These are phyloP conservation scores for Colletotrichum falcatum DNA, from an alignment of 2,329 filamentous ascomycete genomes.

Conservation along the genomic window DNA sequence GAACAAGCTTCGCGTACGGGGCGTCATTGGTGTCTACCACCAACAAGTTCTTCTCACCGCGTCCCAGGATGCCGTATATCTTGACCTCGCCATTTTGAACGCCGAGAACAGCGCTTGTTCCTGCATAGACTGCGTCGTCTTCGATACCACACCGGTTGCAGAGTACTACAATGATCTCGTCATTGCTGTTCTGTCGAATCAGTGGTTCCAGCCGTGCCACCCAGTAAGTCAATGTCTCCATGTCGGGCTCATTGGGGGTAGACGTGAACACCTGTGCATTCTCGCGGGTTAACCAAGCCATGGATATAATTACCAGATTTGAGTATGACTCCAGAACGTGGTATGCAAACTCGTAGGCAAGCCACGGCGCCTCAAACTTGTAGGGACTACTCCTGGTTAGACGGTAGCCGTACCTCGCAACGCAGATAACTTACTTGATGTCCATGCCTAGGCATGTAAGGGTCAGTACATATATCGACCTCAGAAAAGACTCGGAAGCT, in stretches of 20 bases:
- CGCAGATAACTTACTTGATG: slow-evolving; percentile 62
- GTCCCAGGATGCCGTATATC: slow-evolving; percentile 77
- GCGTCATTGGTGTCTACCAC: slow-evolving; percentile 71
- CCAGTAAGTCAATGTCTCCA: slow-evolving; percentile 83
- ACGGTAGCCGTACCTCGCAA: not conserved
- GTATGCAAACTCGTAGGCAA: slow-evolving; percentile 59
- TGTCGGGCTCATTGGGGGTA: slow-evolving; percentile 70
- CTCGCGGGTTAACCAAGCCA: slow-evolving; percentile 80
- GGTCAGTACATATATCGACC: not conserved
- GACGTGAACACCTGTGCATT: slow-evolving; percentile 59
- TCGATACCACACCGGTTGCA: slow-evolving; percentile 79
- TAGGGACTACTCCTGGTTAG: slow-evolving; percentile 47
- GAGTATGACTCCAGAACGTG: slow-evolving; percentile 68
- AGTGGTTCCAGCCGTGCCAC: slow-evolving; percentile 76
- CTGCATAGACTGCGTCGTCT: slow-evolving; percentile 75
- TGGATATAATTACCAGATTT: slow-evolving; percentile 75
- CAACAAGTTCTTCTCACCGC: slow-evolving; percentile 76
- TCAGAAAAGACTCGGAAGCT: not conserved
- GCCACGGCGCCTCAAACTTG: slow-evolving; percentile 55
- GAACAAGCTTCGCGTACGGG: slow-evolving; percentile 60
- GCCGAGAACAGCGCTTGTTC: slow-evolving; percentile 78
- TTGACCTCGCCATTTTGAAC: slow-evolving; percentile 74
- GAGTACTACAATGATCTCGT: slow-evolving; percentile 74
- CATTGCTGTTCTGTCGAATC: slow-evolving; percentile 60
- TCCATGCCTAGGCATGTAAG: slow-evolving; percentile 59